A percentile compares a stretch with the other conserved stretches of the same genome.
Conservation (phyloP, 2,329 filamentous ascomycete genomes). For the Graphilbum fragrans region DNA sequence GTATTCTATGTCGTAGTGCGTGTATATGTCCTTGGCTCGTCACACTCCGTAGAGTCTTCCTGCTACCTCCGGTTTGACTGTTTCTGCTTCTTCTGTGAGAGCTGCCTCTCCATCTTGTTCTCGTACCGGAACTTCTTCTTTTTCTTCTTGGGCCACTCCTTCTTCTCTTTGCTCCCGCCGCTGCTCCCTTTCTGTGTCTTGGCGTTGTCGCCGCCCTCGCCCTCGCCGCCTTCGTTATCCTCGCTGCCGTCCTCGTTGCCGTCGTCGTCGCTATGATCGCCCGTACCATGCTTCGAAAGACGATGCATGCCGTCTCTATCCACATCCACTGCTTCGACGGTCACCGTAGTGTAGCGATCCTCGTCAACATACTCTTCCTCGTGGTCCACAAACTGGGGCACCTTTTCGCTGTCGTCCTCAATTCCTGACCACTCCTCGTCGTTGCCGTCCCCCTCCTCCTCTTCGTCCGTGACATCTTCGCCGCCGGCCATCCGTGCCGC, state of each 20-base stretch:
- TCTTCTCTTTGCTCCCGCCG: constrained; percentile 27
- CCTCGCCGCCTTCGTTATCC: constrained; percentile 21
- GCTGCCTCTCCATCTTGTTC: constrained; percentile 70
- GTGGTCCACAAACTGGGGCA: constrained; percentile 49
- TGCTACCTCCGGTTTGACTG: constrained; percentile 13
- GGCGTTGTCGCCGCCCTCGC: constrained; percentile 17
- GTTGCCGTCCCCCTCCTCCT: constrained; percentile 21
- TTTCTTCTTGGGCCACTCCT: constrained; percentile 48
- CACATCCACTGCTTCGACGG: constrained; percentile 76
- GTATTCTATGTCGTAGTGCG: too few species aligned
- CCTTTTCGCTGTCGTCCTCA: constrained; percentile 29
- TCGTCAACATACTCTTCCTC: constrained; percentile 96
- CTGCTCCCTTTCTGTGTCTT: constrained; percentile 18
- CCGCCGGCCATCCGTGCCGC: constrained; percentile 40
- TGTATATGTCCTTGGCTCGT: too few species aligned
- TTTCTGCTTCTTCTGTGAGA: constrained; percentile 59
- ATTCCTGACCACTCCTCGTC: constrained; percentile 56
- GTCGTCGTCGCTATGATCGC: constrained; percentile 16
- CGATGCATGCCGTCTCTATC: constrained; percentile 61
- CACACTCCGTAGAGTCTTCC: too few species aligned
- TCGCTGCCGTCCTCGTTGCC: constrained; percentile 16
- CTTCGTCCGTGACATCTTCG: constrained; percentile 32
- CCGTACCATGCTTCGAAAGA: constrained; percentile 16
- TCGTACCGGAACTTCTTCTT: constrained; percentile 93
- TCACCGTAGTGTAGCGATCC: constrained; percentile 90